Evolutionary conservation across 768 basidiomycete genomes (phyloP), one percentile per base, ranked within the genome.

Genomic region (Termitomyces sp.): DNA sequence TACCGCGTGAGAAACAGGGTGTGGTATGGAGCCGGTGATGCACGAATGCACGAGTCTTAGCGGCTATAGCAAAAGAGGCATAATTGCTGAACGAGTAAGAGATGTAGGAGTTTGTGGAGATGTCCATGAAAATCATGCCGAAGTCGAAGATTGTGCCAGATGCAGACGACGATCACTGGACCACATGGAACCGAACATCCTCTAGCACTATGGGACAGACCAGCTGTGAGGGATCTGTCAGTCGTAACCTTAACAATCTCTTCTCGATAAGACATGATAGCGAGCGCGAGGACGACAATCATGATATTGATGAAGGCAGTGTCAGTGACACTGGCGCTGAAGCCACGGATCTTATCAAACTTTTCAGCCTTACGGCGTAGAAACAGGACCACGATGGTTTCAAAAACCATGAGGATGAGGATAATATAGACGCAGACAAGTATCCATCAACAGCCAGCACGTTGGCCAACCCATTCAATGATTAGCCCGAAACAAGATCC

Each of bases 401-500:
- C n/a, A n/a, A 77, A 71, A 58, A 79, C 72, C 75, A 62, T 76
- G n/a, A n/a, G n/a, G n/a, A n/a, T n/a, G n/a, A n/a, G n/a, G n/a
- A n/a, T n/a, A n/a, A n/a, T n/a, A n/a, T n/a, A n/a, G n/a, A n/a
- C n/a, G 30, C 30, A 3, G 30, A 30, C 30, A 30, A 30, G 82
- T n/a, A 81, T 72, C 74, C 73, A 78, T 43, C 75, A 62, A 76
- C 76, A 78, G 30, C 30, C 30, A 30, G n/a, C n/a, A 30, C 3
- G 4, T 30, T 77, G 68, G 2, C 76, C 74, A 53, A 79, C 80
- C 66, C 71, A 77, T 2, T 77, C 77, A 42, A 79, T 80, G 34
- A 81, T 62, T 62, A 84, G 81, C 1, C 81, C 80, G 22, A 79
- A 18, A 32, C 74, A 76, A 0, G 79, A 77, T 4, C 77, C 79